Base-by-base conservation (phyloP, 495 filamentous ascomycete genomes). In the Aspergillus saccharolyticus region DNA sequence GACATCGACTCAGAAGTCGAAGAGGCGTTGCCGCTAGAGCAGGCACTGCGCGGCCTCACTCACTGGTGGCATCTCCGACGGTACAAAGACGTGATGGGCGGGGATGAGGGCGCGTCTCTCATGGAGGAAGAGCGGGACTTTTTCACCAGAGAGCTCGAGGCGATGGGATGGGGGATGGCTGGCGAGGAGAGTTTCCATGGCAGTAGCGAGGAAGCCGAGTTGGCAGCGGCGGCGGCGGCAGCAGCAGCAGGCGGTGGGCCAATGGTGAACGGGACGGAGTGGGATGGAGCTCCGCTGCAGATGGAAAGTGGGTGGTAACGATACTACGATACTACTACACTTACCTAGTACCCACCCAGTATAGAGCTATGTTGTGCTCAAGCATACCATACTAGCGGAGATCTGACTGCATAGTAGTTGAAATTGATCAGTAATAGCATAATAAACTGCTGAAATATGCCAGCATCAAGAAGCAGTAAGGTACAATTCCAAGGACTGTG, bases 1-100 rank as follows among this genome's bases (percentile, higher is more conserved):
- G 91, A 96, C 61, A 85, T 97, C 4, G 94, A 98, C 62, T 87
- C 85, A 1, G 91, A 95, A 59, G 90, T 97, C 0, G 94, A 97
- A 63, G 91, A 96, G 64, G 89, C 90, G 9, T 67, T 97, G 56
- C 92, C 93, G 7, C 74, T 95, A 5, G 94, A 98, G 70, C 90
- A 96, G 71, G 91, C 90, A 0, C 77, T 96, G 22, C 78, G 94
- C 28, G 88, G 84, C 20, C 67, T 98, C 52, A 96, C 91, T 39
- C 88, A 95, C 68, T 98, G 94, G 89, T 89, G 90, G 75, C 94
- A 96, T 67, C 73, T 96, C 62, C 80, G 88, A 42, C 70, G 83
- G 51, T 97, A 94, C 62, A 86, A 88, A 28, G 87, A 89, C 47
- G 79, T 83, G 28, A 92, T 97, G 88, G 89, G 87, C 14, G 81